Evolutionary conservation across 768 basidiomycete genomes (phyloP), one percentile per base, ranked within the genome.

Genomic region (Amanita muscaria): DNA sequence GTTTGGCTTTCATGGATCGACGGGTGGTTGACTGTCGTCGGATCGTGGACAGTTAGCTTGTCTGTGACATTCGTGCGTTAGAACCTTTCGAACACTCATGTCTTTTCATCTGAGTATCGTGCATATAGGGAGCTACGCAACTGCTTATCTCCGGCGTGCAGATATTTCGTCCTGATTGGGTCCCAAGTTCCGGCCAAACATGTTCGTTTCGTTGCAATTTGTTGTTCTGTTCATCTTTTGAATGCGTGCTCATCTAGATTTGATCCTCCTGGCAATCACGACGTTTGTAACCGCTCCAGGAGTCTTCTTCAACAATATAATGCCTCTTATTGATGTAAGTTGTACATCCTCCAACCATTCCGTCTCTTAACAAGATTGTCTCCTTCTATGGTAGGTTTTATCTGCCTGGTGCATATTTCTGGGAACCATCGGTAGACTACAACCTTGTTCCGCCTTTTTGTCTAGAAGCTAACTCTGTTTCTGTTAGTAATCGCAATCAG

Each of bases 21-120:
- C 45, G 80, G 81, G 5, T 84, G 81, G 81, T 60, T 83, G 14
- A 78, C 75, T 1, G 64, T 80, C 53, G 78, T 80, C 22, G 81
- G 81, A 19, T 76, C 80, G 11, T 83, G 80, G 79, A 83, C 76
- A 0, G 68, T 77, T 46, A 73, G 76, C n/a, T 53, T 82, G 29
- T 80, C 79, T 8, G 80, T 80, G 5, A 77, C 73, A 3, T 83
- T 83, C 53, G 77, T 77, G 58, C 38, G 61, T 8, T 7, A 24
- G 30, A 12, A 3, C 21, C 7, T 12, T 14, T 32, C 11, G 15
- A 5, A 35, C 34, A 9, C 32, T 12, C 32, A 22, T n/a, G 30
- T 11, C 15, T 27, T 25, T 3, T 12, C 22, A 25, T 30, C 38
- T n/a, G n/a, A n/a, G n/a, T n/a, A n/a, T n/a, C n/a, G n/a, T n/a